These are phyloP conservation scores for Brassica hybrid DNA, from an alignment of 441 rosid genomes.

Conservation along the genomic window DNA sequence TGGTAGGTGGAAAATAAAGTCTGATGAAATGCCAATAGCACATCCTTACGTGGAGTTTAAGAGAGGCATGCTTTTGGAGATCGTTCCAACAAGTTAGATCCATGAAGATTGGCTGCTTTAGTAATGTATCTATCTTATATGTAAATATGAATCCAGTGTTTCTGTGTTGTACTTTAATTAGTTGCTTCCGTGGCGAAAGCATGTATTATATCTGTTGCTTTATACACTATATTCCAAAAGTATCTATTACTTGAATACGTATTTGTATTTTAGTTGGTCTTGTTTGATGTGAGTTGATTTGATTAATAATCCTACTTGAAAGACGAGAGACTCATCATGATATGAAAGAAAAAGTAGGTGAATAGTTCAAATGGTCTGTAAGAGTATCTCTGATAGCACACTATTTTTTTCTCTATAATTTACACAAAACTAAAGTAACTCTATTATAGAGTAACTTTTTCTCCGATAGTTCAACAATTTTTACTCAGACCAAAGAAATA, in stretches of 20 bases:
- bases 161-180: too few relatives aligned
- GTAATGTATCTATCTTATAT: background rate
- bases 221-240: background rate
- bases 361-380: too few relatives aligned
- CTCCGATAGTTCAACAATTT: too few relatives aligned
- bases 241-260: too few relatives aligned
- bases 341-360: too few relatives aligned
- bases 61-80: conserved; percentile 67
- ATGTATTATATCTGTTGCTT: background rate
- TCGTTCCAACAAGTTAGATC: conserved; percentile 43
- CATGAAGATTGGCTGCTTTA: background rate
- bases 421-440: too few relatives aligned
- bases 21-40: conserved; percentile 76
- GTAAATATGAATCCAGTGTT: background rate
- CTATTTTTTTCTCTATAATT: too few relatives aligned
- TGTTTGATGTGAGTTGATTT: background rate
- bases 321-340: too few relatives aligned
- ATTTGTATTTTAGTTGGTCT: background rate
- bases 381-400: too few relatives aligned
- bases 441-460: too few relatives aligned
- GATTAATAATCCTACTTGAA: background rate
- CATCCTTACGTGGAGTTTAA: conserved; percentile 81
- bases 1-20: conserved; percentile 61
- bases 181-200: too few relatives aligned
- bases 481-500: too few relatives aligned